These are phyloP conservation scores for Podospora comata DNA, from an alignment of 495 filamentous ascomycete genomes.

Conservation along the genomic window DNA sequence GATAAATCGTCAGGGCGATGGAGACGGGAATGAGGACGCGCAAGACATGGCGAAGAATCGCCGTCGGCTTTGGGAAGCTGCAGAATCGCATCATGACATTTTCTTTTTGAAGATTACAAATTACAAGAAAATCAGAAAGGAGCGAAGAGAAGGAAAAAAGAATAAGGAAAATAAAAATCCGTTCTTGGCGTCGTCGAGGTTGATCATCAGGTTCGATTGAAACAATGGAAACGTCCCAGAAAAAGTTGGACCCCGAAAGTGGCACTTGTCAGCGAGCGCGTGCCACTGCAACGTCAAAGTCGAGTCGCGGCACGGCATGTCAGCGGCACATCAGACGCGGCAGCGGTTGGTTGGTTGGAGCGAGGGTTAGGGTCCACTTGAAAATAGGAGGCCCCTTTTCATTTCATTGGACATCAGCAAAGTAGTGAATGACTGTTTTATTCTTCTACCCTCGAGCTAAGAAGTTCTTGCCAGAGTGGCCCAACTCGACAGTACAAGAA, in stretches of 20 bases:
- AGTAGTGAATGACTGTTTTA: background rate
- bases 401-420: background rate
- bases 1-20: constrained; percentile 64
- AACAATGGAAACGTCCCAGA: background rate
- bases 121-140: background rate
- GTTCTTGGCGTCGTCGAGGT: background rate
- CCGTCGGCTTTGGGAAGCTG: constrained; percentile 45
- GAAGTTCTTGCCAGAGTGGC: background rate
- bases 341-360: background rate
- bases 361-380: background rate
- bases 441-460: background rate
- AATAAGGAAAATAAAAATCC: background rate
- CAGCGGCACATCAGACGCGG: background rate
- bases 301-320: too few species aligned
- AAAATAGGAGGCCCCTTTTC: background rate
- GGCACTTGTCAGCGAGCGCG: background rate
- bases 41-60: constrained; percentile 59
- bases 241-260: background rate
- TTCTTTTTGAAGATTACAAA: background rate
- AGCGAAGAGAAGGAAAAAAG: background rate
- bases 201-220: background rate
- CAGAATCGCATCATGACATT: constrained; percentile 44
- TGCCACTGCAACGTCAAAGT: background rate
- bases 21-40: constrained; percentile 67
- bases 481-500: background rate